These are phyloP conservation scores for Magnaporthiopsis rhizophila DNA, from an alignment of 2,329 filamentous ascomycete species.

Conservation along the genomic window DNA sequence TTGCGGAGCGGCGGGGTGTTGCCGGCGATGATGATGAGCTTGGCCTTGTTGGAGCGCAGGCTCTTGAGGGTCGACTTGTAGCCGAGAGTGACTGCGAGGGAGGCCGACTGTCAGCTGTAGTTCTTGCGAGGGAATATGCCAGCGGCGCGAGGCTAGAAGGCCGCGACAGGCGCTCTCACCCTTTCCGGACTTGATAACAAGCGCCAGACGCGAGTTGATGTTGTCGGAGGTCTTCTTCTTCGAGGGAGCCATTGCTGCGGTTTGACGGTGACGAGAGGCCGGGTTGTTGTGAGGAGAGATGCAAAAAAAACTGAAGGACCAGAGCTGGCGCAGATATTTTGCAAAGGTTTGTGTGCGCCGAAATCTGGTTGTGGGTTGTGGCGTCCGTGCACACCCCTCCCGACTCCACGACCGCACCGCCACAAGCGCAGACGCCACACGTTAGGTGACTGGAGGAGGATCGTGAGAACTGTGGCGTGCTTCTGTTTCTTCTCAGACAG, in stretches of 20 bases:
- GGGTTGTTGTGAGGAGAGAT: neutral
- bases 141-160: no score
- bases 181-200: conserved; percentile 61
- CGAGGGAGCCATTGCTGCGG: conserved; percentile 49
- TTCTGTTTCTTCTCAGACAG: no score
- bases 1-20: conserved; percentile 98
- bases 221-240: conserved; percentile 55
- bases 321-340: neutral
- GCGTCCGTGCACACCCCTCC: neutral
- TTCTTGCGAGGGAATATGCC: neutral
- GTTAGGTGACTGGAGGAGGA: no score
- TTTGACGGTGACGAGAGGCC: neutral
- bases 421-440: neutral
- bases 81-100: conserved; percentile 61
- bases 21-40: conserved; percentile 84
- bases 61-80: conserved; percentile 62
- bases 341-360: neutral
- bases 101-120: neutral
- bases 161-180: conserved; percentile 11
- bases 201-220: conserved; percentile 53
- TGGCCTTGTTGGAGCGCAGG: conserved; percentile 59
- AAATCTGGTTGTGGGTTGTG: neutral
- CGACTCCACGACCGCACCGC: neutral
- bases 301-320: neutral
- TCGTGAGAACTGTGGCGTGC: no score